Percentiles rank a stretch among this genome's conserved stretches.
phyloP scores from a whole-genome alignment of 768 basidiomycete species.

The Lentinus tigrinus region DNA sequence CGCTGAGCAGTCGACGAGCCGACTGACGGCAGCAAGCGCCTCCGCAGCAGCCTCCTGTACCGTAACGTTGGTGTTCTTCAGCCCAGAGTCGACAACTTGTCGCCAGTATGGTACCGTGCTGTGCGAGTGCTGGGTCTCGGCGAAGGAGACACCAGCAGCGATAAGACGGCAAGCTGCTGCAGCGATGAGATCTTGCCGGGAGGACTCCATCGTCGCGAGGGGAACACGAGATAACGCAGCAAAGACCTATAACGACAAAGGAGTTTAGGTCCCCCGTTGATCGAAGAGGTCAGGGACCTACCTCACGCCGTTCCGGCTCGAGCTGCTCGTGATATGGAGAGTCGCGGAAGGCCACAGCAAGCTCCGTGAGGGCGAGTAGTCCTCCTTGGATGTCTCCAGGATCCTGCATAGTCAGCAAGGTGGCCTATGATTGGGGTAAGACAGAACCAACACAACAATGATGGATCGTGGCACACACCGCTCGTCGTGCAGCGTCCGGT shows the following conservation, averaged over 20 bases:
- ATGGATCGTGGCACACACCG: constrained; percentile 42
- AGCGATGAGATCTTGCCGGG: constrained; percentile 71
- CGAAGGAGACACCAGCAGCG: constrained; percentile 57
- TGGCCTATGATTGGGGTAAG: constrained; percentile 39
- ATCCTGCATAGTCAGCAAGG: constrained; percentile 64
- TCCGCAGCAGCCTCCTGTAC: constrained; percentile 79
- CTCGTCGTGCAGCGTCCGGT: constrained; percentile 44
- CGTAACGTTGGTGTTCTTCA: constrained; percentile 59
- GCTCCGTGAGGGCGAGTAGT: constrained; percentile 69
- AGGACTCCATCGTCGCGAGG: constrained; percentile 54
- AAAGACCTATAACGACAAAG: constrained; percentile 56
- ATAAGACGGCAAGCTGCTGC: constrained; percentile 73
- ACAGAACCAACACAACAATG: background rate
- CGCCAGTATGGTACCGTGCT: constrained; percentile 57
- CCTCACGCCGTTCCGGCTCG: constrained; percentile 37
- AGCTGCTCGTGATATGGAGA: background rate
- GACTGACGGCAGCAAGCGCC: constrained; percentile 70
- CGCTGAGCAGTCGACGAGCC: constrained; percentile 59
- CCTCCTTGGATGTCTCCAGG: constrained; percentile 76
- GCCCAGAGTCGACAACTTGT: constrained; percentile 63
- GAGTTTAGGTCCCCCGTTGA: background rate
- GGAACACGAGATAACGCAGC: constrained; percentile 54
- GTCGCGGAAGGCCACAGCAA: constrained; percentile 59
- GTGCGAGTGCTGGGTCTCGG: constrained; percentile 44
- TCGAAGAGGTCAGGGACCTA: constrained; percentile 31